These are phyloP conservation scores for Epithele typhae DNA, from an alignment of 768 basidiomycete species.

Conservation along the genomic window DNA sequence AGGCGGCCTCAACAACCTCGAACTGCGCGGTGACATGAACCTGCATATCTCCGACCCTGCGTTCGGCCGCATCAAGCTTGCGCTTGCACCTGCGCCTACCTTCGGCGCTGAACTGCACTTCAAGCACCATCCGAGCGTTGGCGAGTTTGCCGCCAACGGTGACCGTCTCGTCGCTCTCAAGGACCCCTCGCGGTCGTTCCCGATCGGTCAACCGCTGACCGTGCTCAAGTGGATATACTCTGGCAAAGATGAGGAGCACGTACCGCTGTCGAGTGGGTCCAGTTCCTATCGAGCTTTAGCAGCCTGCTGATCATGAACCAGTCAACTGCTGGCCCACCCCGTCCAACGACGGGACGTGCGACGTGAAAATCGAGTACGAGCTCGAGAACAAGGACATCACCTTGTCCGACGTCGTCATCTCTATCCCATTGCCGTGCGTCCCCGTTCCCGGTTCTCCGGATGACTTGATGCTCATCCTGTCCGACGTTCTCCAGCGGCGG, in stretches of 20 bases:
- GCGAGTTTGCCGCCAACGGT: slow-evolving; percentile 69
- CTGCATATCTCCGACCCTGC: slow-evolving; percentile 76
- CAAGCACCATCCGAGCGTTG: slow-evolving; percentile 96
- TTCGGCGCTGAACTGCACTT: slow-evolving; percentile 78
- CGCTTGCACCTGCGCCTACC: slow-evolving; percentile 50
- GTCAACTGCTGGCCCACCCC: slow-evolving; percentile 98
- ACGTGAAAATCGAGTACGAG: slow-evolving; percentile 97
- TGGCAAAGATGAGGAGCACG: slow-evolving; percentile 86
- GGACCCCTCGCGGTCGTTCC: slow-evolving; percentile 79
- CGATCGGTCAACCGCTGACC: slow-evolving; percentile 78
- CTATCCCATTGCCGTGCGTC: slow-evolving; percentile 89
- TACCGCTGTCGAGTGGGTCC: slow-evolving; percentile 83
- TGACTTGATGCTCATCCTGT: background rate
- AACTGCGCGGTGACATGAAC: slow-evolving; percentile 94
- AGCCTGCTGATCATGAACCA: slow-evolving; percentile 25
- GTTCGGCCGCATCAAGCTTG: slow-evolving; percentile 66
- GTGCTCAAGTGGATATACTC: slow-evolving; percentile 92
- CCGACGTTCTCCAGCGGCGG: slow-evolving; percentile 54
- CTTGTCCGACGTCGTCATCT: slow-evolving; percentile 81
- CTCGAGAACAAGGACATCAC: slow-evolving; percentile 81
- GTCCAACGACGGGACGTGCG: slow-evolving; percentile 86
- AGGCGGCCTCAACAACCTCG: slow-evolving; percentile 86
- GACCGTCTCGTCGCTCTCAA: slow-evolving; percentile 76
- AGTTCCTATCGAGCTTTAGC: too few relatives aligned
- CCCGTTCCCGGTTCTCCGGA: background rate